Conservation (phyloP, 805 yeast genomes). For the Kurtzmaniella fragi region DNA sequence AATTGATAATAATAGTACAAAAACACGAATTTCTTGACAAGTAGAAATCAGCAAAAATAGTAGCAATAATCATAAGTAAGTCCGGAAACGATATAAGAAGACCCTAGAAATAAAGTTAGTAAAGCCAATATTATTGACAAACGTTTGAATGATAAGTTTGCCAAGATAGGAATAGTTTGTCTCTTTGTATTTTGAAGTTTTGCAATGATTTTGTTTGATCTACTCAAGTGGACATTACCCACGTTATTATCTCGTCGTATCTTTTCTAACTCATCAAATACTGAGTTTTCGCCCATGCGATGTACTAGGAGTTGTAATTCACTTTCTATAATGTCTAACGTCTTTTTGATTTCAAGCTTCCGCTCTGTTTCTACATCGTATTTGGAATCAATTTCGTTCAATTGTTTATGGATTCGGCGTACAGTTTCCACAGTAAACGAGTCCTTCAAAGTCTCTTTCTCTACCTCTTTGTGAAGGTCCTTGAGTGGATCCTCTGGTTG, state of each 20-base stretch:
- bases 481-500: no score
- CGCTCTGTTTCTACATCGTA: neutral
- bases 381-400: no score
- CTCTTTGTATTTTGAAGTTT: no score
- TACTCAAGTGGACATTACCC: no score
- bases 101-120: constrained; percentile 9
- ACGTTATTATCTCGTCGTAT: neutral
- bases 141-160: no score
- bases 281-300: constrained; percentile 1
- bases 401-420: no score
- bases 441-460: no score
- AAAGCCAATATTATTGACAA: neutral
- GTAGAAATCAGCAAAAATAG: constrained; percentile 25
- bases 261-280: constrained; percentile 2
- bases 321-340: constrained; percentile 1
- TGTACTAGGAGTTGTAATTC: constrained; percentile 1
- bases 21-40: constrained; percentile 2
- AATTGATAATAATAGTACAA: constrained; percentile 2
- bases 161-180: no score
- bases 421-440: no score
- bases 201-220: no score
- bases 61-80: constrained; percentile 35
- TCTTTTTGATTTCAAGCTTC: neutral
- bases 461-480: no score
- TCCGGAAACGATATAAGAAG: constrained; percentile 25